A percentile compares a stretch with the other conserved stretches of the same genome.
These are phyloP conservation scores for Neurospora pannonica DNA, from an alignment of 495 filamentous ascomycete genomes.

Conservation along the genomic window DNA sequence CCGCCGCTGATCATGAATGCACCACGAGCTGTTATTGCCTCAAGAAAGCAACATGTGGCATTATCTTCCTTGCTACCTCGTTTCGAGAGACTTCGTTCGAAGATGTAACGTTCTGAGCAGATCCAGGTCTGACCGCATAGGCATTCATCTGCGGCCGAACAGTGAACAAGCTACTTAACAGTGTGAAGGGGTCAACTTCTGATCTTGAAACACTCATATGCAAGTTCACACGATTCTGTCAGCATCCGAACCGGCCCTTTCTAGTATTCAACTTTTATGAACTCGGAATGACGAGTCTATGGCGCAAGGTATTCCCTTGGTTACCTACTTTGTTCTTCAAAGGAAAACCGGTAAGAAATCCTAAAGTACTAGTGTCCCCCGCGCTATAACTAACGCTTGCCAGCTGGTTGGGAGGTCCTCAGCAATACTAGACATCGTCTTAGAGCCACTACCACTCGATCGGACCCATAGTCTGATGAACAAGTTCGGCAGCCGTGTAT, in stretches of 20 bases:
- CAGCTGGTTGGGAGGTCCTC: no score
- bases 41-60: conserved; percentile 10
- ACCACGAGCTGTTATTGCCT: conserved; percentile 4
- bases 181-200: background rate
- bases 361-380: background rate
- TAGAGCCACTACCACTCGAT: no score
- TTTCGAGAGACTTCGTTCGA: conserved; percentile 22
- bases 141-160: conserved; percentile 1
- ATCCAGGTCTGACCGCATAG: conserved; percentile 5
- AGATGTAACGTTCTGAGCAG: background rate
- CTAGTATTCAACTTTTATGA: conserved; percentile 10
- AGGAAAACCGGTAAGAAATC: conserved; percentile 11
- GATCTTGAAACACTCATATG: conserved; percentile 1
- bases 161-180: conserved; percentile 2
- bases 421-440: no score
- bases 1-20: conserved; percentile 1
- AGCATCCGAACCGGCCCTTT: background rate
- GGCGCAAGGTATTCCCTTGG: conserved; percentile 12
- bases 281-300: conserved; percentile 7
- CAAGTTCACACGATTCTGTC: conserved; percentile 2
- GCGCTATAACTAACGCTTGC: conserved; percentile 6
- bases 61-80: conserved; percentile 27
- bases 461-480: no score
- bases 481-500: no score
- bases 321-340: conserved; percentile 3